Evolutionary conservation across 108 stramenopile species (phyloP), one percentile per base, ranked within the genome.

Genomic region (Mayamaea pseudoterrestris): DNA sequence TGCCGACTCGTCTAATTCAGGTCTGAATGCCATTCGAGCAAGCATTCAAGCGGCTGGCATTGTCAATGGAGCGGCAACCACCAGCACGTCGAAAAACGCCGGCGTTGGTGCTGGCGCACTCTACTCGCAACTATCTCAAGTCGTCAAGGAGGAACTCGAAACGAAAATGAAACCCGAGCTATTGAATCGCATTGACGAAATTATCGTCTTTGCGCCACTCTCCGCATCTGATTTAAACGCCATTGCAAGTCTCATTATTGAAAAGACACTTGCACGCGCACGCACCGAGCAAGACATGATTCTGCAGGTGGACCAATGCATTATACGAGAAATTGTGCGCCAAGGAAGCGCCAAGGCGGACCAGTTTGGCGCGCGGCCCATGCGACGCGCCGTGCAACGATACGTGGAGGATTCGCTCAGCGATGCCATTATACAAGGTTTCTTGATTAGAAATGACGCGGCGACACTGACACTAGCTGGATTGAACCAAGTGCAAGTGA

Each of bases 151-250:
- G n/a, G 94, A 93, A 31, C 76, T 98, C 43, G 68, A 87, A 27
- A 56, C 76, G 25, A 60, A 69, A 16, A 96, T 97, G 83, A 79
- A 81, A 41, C 98, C 96, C 6, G 98, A 99, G 64, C 72, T 99
- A 30, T 63, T 99, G 53, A 99, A 99, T 66, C 83, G 98, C n/a
- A 81, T 99, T 49, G 98, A 99, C 57, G 98, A 99, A 63, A 93
- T 97, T 45, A 84, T 97, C 25, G 73, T 95, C 44, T 99, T 99
- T 60, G 70, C 71, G 18, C 89, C 93, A 2, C 68, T 99, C 37
- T 53, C 63, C 27, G 48, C 55, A 35, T 31, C 50, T 16, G 72
- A 96, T 44, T 69, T 99, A 41, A 47, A 58, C 16, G 66, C 58
- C 23, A 95, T 99, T 34, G 72, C 81, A 6, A 24, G 43, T 13